Evolutionary conservation across 2,329 filamentous ascomycete genomes (phyloP).

Genomic region (Tolypocladium guangdongense): DNA sequence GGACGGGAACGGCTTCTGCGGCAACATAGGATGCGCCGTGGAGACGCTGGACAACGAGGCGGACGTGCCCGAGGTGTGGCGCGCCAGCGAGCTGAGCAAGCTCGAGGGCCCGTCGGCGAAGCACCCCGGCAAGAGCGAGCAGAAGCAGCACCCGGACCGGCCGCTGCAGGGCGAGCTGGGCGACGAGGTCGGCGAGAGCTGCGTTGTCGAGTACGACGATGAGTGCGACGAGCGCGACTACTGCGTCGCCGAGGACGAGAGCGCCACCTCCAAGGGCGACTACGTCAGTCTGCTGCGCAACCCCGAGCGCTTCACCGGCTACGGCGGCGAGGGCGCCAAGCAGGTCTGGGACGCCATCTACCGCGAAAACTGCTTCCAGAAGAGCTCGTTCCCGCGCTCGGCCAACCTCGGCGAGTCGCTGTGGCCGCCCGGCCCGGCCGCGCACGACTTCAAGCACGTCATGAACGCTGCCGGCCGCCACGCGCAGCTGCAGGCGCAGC

Average conservation of each 20-base stretch:
- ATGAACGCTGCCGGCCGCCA: constrained; percentile 49
- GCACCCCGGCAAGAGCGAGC: constrained; percentile 69
- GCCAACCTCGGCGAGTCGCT: constrained; percentile 38
- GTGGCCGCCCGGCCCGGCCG: constrained; percentile 39
- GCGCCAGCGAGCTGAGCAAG: constrained; percentile 83
- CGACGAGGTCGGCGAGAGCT: constrained; percentile 83
- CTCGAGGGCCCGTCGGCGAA: constrained; percentile 83
- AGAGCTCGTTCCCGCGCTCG: constrained; percentile 50
- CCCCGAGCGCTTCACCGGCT: constrained; percentile 91
- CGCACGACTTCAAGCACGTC: constrained; percentile 50
- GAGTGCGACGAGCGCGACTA: constrained; percentile 96
- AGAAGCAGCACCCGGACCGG: constrained; percentile 56
- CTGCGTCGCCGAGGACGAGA: constrained; percentile 91
- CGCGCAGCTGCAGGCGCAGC: constrained; percentile 46
- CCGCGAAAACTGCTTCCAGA: constrained; percentile 88
- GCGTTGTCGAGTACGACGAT: constrained; percentile 93
- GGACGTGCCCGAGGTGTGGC: constrained; percentile 86
- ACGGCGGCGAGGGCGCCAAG: constrained; percentile 70
- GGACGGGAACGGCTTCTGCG: constrained; percentile 87
- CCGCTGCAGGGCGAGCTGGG: constrained; percentile 78
- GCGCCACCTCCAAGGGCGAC: constrained; percentile 75
- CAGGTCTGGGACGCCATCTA: constrained; percentile 98
- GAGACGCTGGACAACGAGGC: constrained; percentile 92
- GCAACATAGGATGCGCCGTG: constrained; percentile 92
- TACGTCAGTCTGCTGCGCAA: constrained; percentile 93